These are phyloP conservation scores for Coemansia sp. DNA, from an alignment of 192 early-diverging fungal genomes.

Conservation along the genomic window DNA sequence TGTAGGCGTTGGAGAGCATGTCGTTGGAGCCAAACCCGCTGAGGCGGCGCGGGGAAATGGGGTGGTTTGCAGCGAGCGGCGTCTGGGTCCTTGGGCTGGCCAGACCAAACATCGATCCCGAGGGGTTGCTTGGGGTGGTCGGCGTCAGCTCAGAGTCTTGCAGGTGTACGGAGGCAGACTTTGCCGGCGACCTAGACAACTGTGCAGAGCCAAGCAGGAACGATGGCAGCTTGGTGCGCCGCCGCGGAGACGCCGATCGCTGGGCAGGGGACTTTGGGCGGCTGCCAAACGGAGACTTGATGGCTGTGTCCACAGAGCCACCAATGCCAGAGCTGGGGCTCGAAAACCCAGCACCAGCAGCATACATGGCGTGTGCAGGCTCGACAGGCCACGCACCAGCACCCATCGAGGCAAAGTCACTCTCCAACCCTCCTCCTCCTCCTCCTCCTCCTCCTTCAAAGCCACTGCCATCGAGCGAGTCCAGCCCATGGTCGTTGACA, in stretches of 20 bases:
- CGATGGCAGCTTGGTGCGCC: conserved; percentile 41
- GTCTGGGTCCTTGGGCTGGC: conserved; percentile 1
- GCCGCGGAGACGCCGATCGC: conserved; percentile 45
- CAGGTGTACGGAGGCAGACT: neutral
- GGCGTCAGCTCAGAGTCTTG: conserved; percentile 9
- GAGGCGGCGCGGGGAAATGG: conserved; percentile 40
- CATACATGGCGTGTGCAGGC: neutral
- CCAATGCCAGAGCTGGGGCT: neutral
- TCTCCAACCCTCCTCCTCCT: neutral
- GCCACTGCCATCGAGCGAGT: neutral
- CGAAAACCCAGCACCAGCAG: neutral
- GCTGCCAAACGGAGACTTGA: conserved; percentile 20
- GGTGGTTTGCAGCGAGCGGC: conserved; percentile 23
- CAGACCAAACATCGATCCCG: conserved; percentile 7
- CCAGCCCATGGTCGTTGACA: neutral
- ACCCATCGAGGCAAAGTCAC: conserved; percentile 5
- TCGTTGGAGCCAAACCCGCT: conserved; percentile 54
- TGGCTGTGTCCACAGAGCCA: neutral
- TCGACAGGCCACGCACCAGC: conserved; percentile 35
- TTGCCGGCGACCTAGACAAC: conserved; percentile 22
- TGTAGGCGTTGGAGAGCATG: conserved; percentile 48
- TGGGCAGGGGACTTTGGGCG: conserved; percentile 43
- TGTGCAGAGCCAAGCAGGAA: conserved; percentile 42
- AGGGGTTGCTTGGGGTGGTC: conserved; percentile 11
- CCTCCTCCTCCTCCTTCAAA: neutral